These are phyloP conservation scores for Batkoa obscura DNA, from an alignment of 371 early-diverging fungal species.

Conservation along the genomic window DNA sequence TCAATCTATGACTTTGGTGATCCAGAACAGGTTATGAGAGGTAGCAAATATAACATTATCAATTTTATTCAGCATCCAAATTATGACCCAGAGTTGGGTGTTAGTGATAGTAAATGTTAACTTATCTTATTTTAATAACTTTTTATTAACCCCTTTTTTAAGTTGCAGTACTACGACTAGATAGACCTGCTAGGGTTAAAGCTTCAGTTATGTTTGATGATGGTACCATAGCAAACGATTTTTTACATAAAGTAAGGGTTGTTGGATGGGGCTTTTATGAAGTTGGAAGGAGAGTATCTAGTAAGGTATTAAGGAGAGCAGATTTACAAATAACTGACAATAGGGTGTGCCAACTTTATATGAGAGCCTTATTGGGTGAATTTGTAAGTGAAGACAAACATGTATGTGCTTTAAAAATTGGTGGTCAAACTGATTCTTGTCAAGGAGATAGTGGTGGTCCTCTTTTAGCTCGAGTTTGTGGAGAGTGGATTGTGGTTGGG, in stretches of 20 bases:
- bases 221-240: background rate
- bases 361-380: background rate
- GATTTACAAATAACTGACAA: background rate
- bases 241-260: background rate
- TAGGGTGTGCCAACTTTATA: background rate
- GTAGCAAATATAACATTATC: background rate
- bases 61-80: background rate
- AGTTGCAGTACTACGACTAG: background rate
- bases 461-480: background rate
- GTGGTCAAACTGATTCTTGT: constrained; percentile 1
- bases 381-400: background rate
- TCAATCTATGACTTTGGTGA: background rate
- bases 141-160: background rate
- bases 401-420: background rate
- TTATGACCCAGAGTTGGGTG: background rate
- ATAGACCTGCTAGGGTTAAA: background rate
- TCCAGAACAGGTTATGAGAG: background rate
- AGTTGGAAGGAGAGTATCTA: background rate
- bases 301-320: background rate
- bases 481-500: background rate
- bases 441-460: constrained; percentile 1
- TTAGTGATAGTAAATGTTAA: background rate
- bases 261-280: background rate
- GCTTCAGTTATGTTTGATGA: background rate
- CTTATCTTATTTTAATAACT: background rate